Evolutionary conservation across 495 filamentous ascomycete genomes (phyloP), one percentile per base, ranked within the genome.

Genomic region (Aspergillus diversus): DNA sequence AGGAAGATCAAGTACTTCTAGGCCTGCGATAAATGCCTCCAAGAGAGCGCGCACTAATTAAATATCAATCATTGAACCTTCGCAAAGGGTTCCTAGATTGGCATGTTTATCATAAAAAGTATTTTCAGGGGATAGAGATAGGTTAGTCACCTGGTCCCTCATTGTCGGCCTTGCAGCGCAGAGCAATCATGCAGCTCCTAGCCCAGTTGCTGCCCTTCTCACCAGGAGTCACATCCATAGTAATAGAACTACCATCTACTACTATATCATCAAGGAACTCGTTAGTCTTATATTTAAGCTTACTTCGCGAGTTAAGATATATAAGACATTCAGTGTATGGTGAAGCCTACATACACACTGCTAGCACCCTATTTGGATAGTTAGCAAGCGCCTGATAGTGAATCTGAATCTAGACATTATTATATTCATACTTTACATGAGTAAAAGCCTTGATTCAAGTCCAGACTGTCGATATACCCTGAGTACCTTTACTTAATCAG

Each of bases 111-210:
- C 70, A 16, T 65, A 66, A 37, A 79, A 84, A 9, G 70, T 75
- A 31, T 85, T 83, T 52, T 85, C 83, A 1, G 78, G 83, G 7
- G 80, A 82, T 2, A 80, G 63, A 8, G 79, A 83, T 5, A 83
- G 83, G 52, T 71, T 80, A 0, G 79, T 80, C 33, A 75, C 74
- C 57, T 5, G 49, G 62, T 33, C 69, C 74, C n/a, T 65, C 61
- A 11, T 59, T 34, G 54, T 71, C 61, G n/a, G 31, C 43, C 11
- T 69, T 50, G 51, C 70, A 74, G 34, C 64, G 65, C 37, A 72
- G 61, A 5, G 56, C 58, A n/a, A 75, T 60, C 5, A 68, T 64
- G 60, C 76, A 77, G 49, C 71, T n/a, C n/a, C n/a, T 73, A n/a
- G 68, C 73, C 4, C 69, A 59, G 47, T 75, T 76, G 39, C 71